Evolutionary conservation across 495 filamentous ascomycete genomes (phyloP), one percentile per base, ranked within the genome.

Genomic region (Annulohypoxylon maeteangense): DNA sequence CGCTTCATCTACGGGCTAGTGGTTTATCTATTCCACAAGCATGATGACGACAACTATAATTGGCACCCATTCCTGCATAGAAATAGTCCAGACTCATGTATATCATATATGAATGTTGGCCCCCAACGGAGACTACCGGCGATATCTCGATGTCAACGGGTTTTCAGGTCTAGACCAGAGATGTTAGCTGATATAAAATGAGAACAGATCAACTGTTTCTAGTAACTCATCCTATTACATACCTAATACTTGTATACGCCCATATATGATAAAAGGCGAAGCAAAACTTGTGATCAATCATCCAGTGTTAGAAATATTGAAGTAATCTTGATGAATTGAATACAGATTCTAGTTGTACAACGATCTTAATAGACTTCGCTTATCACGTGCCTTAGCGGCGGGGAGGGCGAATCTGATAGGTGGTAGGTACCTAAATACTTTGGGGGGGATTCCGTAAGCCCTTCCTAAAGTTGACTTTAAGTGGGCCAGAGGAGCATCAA

Each of bases 371-470:
- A 44, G 47, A 25, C 48, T 45, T 59, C 53, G 32, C 14, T n/a
- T 1, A 65, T 72, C 70, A 72, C 70, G 70, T 72, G 70, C 51
- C n/a, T 22, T 48, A 54, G 47, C 34, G 18, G 70, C 64, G 62
- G 64, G 64, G 69, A 60, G 64, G 34, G 67, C 59, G 57, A 59
- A 38, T 31, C 29, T 16, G 27, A 20, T 40, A 10, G 12, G 34
- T 38, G 14, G 14, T 55, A 22, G 18, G 23, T 31, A 53, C 50
- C 11, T 25, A 14, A n/a, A 1, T 29, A 27, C 12, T 12, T 31
- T 31, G 2, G 3, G 22, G 29, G 47, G 45, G 20, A 32, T 10
- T 29, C 7, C 8, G 23, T 53, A 53, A 53, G 25, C 48, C 58
- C 31, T 20, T 63, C 50, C 68, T 23, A 65, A 70, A 70, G 40